Conservation (phyloP, 176 grass and related monocot species). For the Neostapfia colusana region DNA sequence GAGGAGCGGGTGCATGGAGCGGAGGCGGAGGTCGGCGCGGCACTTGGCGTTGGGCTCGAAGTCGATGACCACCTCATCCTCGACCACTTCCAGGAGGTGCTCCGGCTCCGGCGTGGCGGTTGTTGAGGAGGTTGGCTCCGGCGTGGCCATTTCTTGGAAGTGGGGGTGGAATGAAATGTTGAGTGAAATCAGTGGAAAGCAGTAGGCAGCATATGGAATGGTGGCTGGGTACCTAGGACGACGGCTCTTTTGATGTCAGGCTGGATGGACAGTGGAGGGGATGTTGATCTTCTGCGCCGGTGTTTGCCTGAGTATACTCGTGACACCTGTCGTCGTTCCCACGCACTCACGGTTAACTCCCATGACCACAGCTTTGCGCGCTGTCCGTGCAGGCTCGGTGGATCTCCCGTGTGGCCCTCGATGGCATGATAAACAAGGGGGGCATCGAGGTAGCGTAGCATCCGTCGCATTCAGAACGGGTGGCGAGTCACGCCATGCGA, state of each 20-base stretch:
- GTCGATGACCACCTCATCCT: slow-evolving; percentile 72
- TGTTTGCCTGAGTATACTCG: neutral
- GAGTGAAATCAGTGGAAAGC: neutral
- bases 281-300: slow-evolving; percentile 35
- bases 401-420: no score
- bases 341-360: no score
- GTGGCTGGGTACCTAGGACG: slow-evolving; percentile 29
- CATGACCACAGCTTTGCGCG: no score
- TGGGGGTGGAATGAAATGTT: neutral
- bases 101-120: slow-evolving; percentile 6
- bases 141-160: slow-evolving; percentile 34
- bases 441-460: no score
- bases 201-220: slow-evolving; percentile 19
- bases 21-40: slow-evolving; percentile 67
- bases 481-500: neutral
- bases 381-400: no score
- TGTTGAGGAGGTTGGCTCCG: neutral
- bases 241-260: slow-evolving; percentile 43
- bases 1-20: slow-evolving; percentile 56
- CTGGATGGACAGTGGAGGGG: slow-evolving; percentile 21
- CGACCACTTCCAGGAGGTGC: slow-evolving; percentile 59
- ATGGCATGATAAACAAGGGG: no score
- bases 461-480: neutral
- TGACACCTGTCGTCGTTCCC: no score
- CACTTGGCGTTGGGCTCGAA: slow-evolving; percentile 77